A percentile compares a stretch with the other conserved stretches of the same genome.
These are phyloP conservation scores for Pichia gijzeniarum DNA, from an alignment of 805 yeast species.

Conservation along the genomic window DNA sequence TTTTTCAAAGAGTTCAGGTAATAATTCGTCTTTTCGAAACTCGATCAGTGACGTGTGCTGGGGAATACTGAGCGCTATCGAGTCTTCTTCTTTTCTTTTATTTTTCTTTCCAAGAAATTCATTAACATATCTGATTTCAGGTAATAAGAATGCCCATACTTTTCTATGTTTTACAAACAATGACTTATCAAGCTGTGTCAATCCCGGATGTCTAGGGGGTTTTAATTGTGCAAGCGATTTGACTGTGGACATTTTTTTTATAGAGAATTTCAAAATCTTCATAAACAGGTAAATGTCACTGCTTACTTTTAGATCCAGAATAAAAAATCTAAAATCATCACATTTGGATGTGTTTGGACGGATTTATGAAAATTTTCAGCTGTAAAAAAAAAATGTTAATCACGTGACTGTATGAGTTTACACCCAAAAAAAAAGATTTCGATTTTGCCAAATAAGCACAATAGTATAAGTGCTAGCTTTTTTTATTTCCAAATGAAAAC, in stretches of 20 bases:
- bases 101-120: conserved; percentile 44
- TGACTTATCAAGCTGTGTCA: conserved; percentile 60
- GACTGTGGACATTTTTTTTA: conserved; percentile 8
- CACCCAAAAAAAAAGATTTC: too few relatives aligned
- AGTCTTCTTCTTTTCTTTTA: conserved; percentile 39
- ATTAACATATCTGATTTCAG: conserved; percentile 59
- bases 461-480: too few relatives aligned
- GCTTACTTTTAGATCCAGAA: too few relatives aligned
- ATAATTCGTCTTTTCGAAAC: conserved; percentile 17
- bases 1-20: conserved; percentile 6
- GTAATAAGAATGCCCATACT: conserved; percentile 62
- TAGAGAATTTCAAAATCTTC: conserved; percentile 3
- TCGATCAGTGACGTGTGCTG: conserved; percentile 65
- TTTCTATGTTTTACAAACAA: conserved; percentile 54
- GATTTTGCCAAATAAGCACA: too few relatives aligned
- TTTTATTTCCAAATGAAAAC: too few relatives aligned
- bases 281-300: neutral
- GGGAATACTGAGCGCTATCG: conserved; percentile 53
- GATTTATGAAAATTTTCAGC: too few relatives aligned
- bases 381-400: too few relatives aligned
- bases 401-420: too few relatives aligned
- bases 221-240: conserved; percentile 8
- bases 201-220: conserved; percentile 66
- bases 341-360: too few relatives aligned
- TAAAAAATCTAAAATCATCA: too few relatives aligned